Percentiles rank a stretch among this genome's conserved stretches.
These are phyloP conservation scores for Microcyclospora pomicola DNA, from an alignment of 2,329 filamentous ascomycete genomes.

Conservation along the genomic window DNA sequence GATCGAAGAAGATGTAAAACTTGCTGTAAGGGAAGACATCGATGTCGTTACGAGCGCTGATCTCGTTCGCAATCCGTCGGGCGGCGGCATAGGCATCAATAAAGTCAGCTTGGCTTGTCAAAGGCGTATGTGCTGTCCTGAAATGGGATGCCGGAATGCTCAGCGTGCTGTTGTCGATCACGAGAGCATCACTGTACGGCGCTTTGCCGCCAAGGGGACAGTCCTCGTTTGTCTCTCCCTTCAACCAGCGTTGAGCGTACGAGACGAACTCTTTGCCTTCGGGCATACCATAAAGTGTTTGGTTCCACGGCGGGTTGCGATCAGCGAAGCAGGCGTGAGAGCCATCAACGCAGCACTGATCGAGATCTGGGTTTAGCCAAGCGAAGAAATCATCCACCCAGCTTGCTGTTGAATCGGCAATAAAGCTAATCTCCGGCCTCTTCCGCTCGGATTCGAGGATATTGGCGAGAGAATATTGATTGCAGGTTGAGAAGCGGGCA, in stretches of 20 bases:
- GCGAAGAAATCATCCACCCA: slow-evolving; percentile 96
- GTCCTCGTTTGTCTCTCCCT: slow-evolving; percentile 62
- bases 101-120: slow-evolving; percentile 81
- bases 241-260: slow-evolving; percentile 73
- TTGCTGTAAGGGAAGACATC: slow-evolving; percentile 94
- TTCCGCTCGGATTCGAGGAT: slow-evolving; percentile 91
- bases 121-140: slow-evolving; percentile 73
- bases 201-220: slow-evolving; percentile 84
- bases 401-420: slow-evolving; percentile 75
- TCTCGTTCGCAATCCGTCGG: slow-evolving; percentile 68
- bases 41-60: slow-evolving; percentile 59
- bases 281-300: slow-evolving; percentile 80
- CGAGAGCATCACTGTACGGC: slow-evolving; percentile 71
- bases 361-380: slow-evolving; percentile 83
- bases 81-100: slow-evolving; percentile 83
- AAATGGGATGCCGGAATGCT: slow-evolving; percentile 79
- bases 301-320: slow-evolving; percentile 73
- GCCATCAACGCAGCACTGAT: slow-evolving; percentile 54
- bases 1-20: slow-evolving; percentile 98
- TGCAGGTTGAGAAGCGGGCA: slow-evolving; percentile 78
- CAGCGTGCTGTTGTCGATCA: slow-evolving; percentile 53
- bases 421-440: slow-evolving; percentile 72
- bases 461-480: slow-evolving; percentile 71
- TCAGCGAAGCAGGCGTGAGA: slow-evolving; percentile 59
- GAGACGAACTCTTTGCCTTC: slow-evolving; percentile 80